Base-by-base conservation (phyloP, 805 yeast species). In the Zygoascus tannicola region DNA sequence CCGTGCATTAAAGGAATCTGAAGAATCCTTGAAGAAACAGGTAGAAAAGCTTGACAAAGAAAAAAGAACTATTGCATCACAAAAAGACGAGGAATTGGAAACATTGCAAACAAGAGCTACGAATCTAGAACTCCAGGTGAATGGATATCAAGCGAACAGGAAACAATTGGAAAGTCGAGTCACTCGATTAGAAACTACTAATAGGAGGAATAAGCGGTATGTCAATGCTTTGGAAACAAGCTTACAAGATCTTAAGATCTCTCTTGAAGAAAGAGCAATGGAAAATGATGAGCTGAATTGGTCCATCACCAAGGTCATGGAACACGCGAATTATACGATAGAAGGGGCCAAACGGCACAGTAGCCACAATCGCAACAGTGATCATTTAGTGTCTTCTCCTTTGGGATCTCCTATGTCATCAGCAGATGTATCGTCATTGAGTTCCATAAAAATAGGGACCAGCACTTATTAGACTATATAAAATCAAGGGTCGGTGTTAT, bases 241-340 rank as follows among this genome's bases (percentile, higher is more conserved):
- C 20, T 35, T 62, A 23, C 59, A 56, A 37, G 67, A 62, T 33
- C 51, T 58, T 21, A 60, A 62, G 47, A 50, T 62, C 26, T 50
- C 64, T 3, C 49, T 63, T 4, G 66, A 63, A 45, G 65, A 62
- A 37, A 55, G 55, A 49, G 56, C 58, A 5, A 54, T 63, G 49
- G 67, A 63, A 41, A 61, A 60, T 45, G 64, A 60, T 39, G 62
- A 58, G 40, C 50, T 60, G 28, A 50, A 51, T 26, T 39, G 60
- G 20, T 55, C 60, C 8, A 53, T 60, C 33, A 43, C 42, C 14
- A 51, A 50, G 32, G 59, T 56, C 14, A 56, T 56, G 50, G 58
- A 56, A 22, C 56, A 53, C 26, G 58, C 58, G 16, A 51, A 45
- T 30, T 52, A 51, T 32, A 53, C 58, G 15, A 53, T 54, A 22